Conservation (phyloP, 192 early-diverging fungal species). For the Chytriomyces sp. region DNA sequence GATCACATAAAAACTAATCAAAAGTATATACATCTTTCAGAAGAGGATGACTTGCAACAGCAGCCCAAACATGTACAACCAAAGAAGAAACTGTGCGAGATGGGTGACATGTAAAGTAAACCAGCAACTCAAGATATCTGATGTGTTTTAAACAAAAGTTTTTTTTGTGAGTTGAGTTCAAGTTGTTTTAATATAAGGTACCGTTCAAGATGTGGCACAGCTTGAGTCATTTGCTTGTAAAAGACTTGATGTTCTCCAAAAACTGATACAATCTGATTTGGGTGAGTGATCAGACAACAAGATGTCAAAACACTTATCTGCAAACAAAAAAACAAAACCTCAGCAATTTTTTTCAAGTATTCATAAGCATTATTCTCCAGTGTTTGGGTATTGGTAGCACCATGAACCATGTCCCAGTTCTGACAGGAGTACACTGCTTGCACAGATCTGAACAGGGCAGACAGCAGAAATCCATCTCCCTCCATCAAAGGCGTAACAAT, state of each 20-base stretch:
- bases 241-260: slow-evolving; percentile 38
- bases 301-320: too few species aligned
- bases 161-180: not conserved
- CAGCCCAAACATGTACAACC: slow-evolving; percentile 28
- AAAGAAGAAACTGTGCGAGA: slow-evolving; percentile 38
- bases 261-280: slow-evolving; percentile 11
- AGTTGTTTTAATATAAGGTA: not conserved
- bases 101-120: slow-evolving; percentile 39
- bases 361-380: slow-evolving; percentile 37
- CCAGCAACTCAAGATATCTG: slow-evolving; percentile 42
- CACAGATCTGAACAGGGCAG: slow-evolving; percentile 7
- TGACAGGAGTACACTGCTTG: not conserved
- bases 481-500: slow-evolving; percentile 18
- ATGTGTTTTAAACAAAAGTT: not conserved
- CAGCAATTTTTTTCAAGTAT: slow-evolving; percentile 45
- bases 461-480: not conserved
- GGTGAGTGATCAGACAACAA: not conserved
- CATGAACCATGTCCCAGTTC: not conserved
- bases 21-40: not conserved
- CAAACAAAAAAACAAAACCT: slow-evolving; percentile 18
- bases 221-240: slow-evolving; percentile 23
- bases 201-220: slow-evolving; percentile 23
- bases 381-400: not conserved
- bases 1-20: not conserved
- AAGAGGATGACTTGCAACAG: too few species aligned